These are phyloP conservation scores for Rhododendron griersonianum DNA, from an alignment of 148 eudicot species.

Conservation along the genomic window DNA sequence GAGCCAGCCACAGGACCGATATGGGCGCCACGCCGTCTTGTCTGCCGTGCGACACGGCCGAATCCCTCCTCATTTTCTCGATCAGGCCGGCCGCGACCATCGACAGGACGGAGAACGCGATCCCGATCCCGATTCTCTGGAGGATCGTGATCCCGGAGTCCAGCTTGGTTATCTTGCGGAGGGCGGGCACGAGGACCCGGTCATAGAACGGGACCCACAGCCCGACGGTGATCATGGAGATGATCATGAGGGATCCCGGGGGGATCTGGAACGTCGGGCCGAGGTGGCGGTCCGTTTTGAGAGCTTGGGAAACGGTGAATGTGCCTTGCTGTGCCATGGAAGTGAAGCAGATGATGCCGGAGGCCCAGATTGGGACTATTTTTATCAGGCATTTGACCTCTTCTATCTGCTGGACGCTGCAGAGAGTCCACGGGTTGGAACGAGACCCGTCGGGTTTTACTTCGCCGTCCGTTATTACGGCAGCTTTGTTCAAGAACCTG, in stretches of 20 bases:
- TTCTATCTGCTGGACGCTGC: conserved; percentile 71
- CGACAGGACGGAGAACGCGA: conserved; percentile 27
- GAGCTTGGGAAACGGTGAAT: conserved; percentile 46
- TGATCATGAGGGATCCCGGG: conserved; percentile 38
- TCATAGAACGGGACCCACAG: conserved; percentile 66
- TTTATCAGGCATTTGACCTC: conserved; percentile 63
- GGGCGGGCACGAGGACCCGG: conserved; percentile 41
- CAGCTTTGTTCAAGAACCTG: conserved; percentile 3
- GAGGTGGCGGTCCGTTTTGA: conserved; percentile 35
- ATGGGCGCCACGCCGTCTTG: conserved; percentile 24
- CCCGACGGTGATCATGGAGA: conserved; percentile 52
- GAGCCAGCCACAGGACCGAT: conserved; percentile 54
- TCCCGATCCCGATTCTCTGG: conserved; percentile 69
- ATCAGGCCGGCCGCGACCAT: conserved; percentile 53
- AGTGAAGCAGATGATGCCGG: conserved; percentile 51
- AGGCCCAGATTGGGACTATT: conserved; percentile 60
- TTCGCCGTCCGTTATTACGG: conserved; percentile 7
- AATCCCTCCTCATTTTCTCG: conserved; percentile 42
- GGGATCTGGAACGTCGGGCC: conserved; percentile 44
- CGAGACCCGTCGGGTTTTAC: conserved; percentile 25
- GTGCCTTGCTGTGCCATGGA: conserved; percentile 44
- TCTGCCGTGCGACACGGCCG: conserved; percentile 16
- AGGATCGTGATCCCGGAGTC: conserved; percentile 61
- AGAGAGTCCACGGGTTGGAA: conserved; percentile 53
- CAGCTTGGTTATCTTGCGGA: conserved; percentile 37